Conservation (phyloP, 768 basidiomycete species). For the Sarcodon sp. region DNA sequence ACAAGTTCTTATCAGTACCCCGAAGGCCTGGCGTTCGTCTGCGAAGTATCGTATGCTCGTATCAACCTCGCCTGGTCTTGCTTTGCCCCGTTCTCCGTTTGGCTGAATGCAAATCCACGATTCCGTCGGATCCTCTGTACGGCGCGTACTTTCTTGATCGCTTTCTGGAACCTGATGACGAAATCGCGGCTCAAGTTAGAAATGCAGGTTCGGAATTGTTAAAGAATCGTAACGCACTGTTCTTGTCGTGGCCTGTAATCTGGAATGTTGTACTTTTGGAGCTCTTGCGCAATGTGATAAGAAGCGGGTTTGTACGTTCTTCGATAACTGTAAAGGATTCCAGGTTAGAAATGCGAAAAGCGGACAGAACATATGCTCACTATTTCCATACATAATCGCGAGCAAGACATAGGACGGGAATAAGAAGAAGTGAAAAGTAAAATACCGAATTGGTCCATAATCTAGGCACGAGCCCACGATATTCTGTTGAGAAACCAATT, state of each 20-base stretch:
- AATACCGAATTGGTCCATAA: constrained; percentile 85
- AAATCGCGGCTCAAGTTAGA: neutral
- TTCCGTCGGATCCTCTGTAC: constrained; percentile 94
- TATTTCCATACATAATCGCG: constrained; percentile 98
- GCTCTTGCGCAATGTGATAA: constrained; percentile 98
- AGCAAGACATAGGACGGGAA: constrained; percentile 75
- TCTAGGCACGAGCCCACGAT: constrained; percentile 77
- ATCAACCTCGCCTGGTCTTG: constrained; percentile 85
- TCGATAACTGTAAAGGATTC: constrained; percentile 48
- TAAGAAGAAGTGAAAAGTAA: constrained; percentile 76
- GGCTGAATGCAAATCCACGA: constrained; percentile 96
- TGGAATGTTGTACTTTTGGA: constrained; percentile 98
- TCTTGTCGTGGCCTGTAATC: constrained; percentile 96
- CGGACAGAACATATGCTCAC: constrained; percentile 32
- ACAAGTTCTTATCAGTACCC: constrained; percentile 33
- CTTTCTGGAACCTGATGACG: constrained; percentile 77
- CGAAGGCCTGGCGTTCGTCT: constrained; percentile 55
- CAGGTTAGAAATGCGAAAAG: neutral
- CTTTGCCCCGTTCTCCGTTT: constrained; percentile 76
- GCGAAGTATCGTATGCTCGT: constrained; percentile 79
- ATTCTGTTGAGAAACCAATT: constrained; percentile 84
- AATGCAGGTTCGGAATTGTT: constrained; percentile 5
- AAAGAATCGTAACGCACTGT: constrained; percentile 45
- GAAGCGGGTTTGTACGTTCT: constrained; percentile 82
- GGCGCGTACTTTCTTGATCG: constrained; percentile 99